These are phyloP conservation scores for Colletotrichum tanaceti DNA, from an alignment of 2,329 filamentous ascomycete species.

Conservation along the genomic window DNA sequence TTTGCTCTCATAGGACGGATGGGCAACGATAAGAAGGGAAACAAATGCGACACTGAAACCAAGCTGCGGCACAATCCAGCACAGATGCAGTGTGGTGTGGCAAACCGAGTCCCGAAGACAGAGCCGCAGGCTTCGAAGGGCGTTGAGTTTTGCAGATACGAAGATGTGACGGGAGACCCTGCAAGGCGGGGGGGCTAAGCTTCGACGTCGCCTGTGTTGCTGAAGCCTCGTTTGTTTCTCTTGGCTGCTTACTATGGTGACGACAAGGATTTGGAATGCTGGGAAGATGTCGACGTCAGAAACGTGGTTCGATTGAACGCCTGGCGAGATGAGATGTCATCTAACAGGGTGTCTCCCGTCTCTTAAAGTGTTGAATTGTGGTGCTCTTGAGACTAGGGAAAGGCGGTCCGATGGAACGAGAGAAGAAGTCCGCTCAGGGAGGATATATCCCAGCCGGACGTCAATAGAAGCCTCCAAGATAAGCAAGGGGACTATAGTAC, in stretches of 20 bases:
- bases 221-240: conserved; percentile 19
- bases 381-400: conserved; percentile 6
- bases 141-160: conserved; percentile 23
- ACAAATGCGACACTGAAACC: conserved; percentile 39
- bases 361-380: conserved; percentile 10
- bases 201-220: conserved; percentile 29
- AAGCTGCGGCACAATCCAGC: conserved; percentile 40
- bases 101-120: conserved; percentile 22
- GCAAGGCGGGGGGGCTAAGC: conserved; percentile 15
- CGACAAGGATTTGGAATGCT: conserved; percentile 29
- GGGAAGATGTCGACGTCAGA: conserved; percentile 23
- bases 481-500: not conserved
- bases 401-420: conserved; percentile 11
- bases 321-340: conserved; percentile 35
- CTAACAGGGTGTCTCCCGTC: conserved; percentile 14
- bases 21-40: conserved; percentile 33
- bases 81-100: conserved; percentile 39
- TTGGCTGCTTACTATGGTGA: conserved; percentile 10
- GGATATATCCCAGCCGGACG: too few relatives aligned
- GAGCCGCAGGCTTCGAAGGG: conserved; percentile 25
- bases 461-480: not conserved
- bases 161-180: conserved; percentile 34
- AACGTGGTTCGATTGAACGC: conserved; percentile 29
- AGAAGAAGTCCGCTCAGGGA: conserved; percentile 24
- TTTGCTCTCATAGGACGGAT: conserved; percentile 29